These are phyloP conservation scores for Cyberlindnera galapagoensis DNA, from an alignment of 805 yeast genomes.

Conservation along the genomic window DNA sequence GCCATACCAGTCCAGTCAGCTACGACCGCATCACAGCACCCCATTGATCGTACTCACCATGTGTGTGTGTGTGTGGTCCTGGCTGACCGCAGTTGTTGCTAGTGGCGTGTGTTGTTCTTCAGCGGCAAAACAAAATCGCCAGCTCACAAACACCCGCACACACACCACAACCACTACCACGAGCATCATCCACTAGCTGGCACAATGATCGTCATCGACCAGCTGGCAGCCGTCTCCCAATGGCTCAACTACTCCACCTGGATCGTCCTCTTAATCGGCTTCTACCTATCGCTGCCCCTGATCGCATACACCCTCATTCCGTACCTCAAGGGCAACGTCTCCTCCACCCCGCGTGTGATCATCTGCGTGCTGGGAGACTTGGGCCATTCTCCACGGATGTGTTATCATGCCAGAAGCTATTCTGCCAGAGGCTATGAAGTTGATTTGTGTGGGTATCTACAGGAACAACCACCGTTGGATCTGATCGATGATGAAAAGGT, in stretches of 20 bases:
- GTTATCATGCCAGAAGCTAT: slow-evolving; percentile 80
- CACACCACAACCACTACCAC: too few species aligned
- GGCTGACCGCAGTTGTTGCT: too few species aligned
- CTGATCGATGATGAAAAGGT: slow-evolving; percentile 44
- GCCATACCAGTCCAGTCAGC: too few species aligned
- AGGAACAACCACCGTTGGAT: slow-evolving; percentile 45
- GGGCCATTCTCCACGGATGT: slow-evolving; percentile 94
- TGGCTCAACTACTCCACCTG: slow-evolving; percentile 28
- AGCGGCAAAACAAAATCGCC: slow-evolving; percentile 12
- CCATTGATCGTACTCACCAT: too few species aligned
- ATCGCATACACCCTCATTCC: slow-evolving; percentile 29
- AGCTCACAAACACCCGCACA: slow-evolving; percentile 3
- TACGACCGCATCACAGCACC: too few species aligned
- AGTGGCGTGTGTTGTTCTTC: neutral
- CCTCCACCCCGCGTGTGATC: slow-evolving; percentile 48
- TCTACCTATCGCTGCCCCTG: slow-evolving; percentile 39
- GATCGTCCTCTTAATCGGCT: slow-evolving; percentile 37
- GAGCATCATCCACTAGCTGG: too few species aligned
- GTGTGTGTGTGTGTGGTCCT: too few species aligned
- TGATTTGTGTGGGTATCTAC: slow-evolving; percentile 78
- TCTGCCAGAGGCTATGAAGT: slow-evolving; percentile 65
- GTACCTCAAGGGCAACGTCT: slow-evolving; percentile 27
- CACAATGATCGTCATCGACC: slow-evolving; percentile 1
- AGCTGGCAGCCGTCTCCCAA: neutral
- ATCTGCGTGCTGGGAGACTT: slow-evolving; percentile 87